phyloP scores from a whole-genome alignment of 306 rosid species.

The Carpinus fangiana region DNA sequence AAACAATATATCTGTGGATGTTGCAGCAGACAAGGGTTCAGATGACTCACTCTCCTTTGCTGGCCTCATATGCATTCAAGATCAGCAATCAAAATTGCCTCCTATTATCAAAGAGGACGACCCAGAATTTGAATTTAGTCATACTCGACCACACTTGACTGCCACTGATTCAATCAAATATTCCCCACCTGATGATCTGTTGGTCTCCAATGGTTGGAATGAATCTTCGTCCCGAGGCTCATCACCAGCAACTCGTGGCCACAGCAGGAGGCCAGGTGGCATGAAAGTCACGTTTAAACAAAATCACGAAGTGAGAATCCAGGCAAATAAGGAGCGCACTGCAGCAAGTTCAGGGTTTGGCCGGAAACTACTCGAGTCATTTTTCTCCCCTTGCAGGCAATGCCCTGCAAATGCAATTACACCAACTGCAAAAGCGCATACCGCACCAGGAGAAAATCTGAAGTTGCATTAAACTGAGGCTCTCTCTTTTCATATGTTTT shows the following conservation, averaged over 20 bases:
- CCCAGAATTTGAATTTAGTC: conserved; percentile 50
- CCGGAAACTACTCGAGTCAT: conserved; percentile 41
- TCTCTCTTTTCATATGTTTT: conserved; percentile 22
- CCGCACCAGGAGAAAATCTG: conserved; percentile 30
- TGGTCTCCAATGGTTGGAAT: conserved; percentile 51
- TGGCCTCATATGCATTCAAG: conserved; percentile 53
- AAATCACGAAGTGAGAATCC: conserved; percentile 28
- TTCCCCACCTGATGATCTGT: conserved; percentile 50
- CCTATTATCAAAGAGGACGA: conserved; percentile 35
- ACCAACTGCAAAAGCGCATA: conserved; percentile 37
- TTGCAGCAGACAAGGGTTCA: conserved; percentile 37
- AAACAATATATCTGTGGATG: conserved; percentile 34
- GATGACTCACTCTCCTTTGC: conserved; percentile 63
- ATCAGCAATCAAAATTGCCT: conserved; percentile 42
- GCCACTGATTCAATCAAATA: conserved; percentile 39
- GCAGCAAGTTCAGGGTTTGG: conserved; percentile 32
- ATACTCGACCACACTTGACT: conserved; percentile 33
- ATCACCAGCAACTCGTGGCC: conserved; percentile 28
- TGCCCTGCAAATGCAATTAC: conserved; percentile 35
- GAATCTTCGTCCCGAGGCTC: conserved; percentile 27
- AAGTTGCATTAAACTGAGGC: conserved; percentile 32
- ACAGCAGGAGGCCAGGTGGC: conserved; percentile 37
- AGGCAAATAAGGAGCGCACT: conserved; percentile 27
- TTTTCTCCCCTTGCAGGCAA: conserved; percentile 55
- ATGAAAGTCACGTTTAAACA: conserved; percentile 23